Conservation (phyloP, 345 rosid genomes). For the Cochlearia excelsa region DNA sequence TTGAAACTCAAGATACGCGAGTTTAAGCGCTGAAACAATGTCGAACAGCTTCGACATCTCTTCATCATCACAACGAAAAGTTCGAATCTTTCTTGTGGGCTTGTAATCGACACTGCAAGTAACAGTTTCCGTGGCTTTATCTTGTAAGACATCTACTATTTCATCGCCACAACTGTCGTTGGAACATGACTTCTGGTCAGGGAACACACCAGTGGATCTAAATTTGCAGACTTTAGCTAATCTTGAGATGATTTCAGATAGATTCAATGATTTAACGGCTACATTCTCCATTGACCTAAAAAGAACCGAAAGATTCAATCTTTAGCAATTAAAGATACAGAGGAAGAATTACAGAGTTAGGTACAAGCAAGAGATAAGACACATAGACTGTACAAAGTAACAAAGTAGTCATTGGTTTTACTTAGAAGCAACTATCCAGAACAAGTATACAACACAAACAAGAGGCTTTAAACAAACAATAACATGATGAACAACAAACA, state of each 20-base stretch:
- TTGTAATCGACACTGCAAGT: constrained; percentile 18
- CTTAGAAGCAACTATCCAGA: neutral
- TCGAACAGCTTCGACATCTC: constrained; percentile 50
- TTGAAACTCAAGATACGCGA: constrained; percentile 56
- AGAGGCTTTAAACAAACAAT: too few species aligned
- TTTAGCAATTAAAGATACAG: constrained; percentile 6
- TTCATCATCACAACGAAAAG: constrained; percentile 16
- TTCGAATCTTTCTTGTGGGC: constrained; percentile 25
- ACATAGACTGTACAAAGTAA: constrained; percentile 7
- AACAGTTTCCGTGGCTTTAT: constrained; percentile 35
- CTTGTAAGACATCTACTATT: constrained; percentile 18
- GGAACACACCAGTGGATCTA: constrained; percentile 60
- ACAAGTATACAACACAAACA: constrained; percentile 2
- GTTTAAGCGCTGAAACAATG: constrained; percentile 43
- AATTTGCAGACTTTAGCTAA: constrained; percentile 56
- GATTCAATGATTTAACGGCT: constrained; percentile 38
- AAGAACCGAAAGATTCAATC: neutral
- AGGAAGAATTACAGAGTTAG: constrained; percentile 6
- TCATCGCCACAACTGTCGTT: constrained; percentile 28
- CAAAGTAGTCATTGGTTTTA: neutral
- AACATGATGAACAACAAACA: too few species aligned
- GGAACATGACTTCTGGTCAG: constrained; percentile 26
- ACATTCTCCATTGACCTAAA: constrained; percentile 44
- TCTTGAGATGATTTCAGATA: constrained; percentile 51
- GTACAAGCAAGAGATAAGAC: constrained; percentile 3